Evolutionary conservation across 306 rosid species (phyloP).

Genomic region (Ochetophila trinervis): DNA sequence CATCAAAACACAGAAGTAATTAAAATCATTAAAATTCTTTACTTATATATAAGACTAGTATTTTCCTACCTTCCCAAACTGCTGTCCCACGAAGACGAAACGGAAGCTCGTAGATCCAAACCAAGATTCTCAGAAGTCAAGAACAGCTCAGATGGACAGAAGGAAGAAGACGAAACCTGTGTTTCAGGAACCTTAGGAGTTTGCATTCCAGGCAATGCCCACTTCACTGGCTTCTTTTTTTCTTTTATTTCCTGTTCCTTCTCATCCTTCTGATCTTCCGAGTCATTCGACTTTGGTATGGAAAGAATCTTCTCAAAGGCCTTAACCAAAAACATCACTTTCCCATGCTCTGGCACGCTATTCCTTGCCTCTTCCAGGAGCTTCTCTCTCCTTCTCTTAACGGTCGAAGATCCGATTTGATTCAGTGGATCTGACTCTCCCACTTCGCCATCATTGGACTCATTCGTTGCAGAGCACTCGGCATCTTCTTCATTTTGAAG

Average conservation of each 20-base stretch:
- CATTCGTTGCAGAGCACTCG: not conserved
- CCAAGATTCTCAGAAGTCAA: constrained; percentile 75
- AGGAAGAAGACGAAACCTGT: constrained; percentile 39
- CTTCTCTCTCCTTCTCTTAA: constrained; percentile 68
- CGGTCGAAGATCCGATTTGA: constrained; percentile 32
- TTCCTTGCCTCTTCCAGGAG: constrained; percentile 76
- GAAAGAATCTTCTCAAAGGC: constrained; percentile 83
- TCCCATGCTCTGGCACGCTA: constrained; percentile 73
- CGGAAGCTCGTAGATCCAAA: constrained; percentile 47
- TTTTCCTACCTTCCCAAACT: constrained; percentile 60
- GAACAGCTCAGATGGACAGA: constrained; percentile 44
- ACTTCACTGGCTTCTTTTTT: constrained; percentile 45
- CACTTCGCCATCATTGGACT: constrained; percentile 3
- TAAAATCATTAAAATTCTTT: not conserved
- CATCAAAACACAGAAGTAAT: not conserved
- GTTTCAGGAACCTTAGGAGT: constrained; percentile 40
- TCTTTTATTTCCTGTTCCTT: constrained; percentile 27
- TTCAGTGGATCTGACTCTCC: constrained; percentile 13
- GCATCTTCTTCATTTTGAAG: constrained; percentile 28
- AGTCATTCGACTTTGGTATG: constrained; percentile 36
- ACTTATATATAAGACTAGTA: not conserved
- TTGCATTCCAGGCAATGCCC: constrained; percentile 88
- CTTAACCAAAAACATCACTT: constrained; percentile 74
- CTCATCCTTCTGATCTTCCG: constrained; percentile 26
- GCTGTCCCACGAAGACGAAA: constrained; percentile 76